Percentiles rank a stretch among this genome's conserved stretches.
Evolutionary conservation across 192 early-diverging fungal genomes (phyloP).

Genomic region (Paraglomus brasilianum): DNA sequence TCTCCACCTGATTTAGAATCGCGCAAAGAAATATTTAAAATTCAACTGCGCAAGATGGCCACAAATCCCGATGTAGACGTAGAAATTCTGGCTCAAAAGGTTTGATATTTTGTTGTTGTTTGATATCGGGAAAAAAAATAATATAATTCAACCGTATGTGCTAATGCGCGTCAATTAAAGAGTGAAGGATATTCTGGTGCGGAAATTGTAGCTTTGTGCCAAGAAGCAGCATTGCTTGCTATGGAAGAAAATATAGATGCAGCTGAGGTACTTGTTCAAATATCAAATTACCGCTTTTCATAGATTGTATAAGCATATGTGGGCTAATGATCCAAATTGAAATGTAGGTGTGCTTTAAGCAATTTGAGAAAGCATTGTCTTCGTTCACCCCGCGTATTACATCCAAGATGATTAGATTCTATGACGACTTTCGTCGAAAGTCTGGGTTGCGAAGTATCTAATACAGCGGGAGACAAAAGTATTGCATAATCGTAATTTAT

Average conservation of each 20-base stretch:
- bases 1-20: constrained; percentile 80
- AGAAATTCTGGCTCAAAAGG: constrained; percentile 58
- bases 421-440: constrained; percentile 64
- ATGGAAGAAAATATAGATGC: constrained; percentile 78
- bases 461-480: too few relatives aligned
- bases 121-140: background rate
- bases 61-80: constrained; percentile 67
- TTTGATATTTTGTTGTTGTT: constrained; percentile 30
- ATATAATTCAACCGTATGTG: background rate
- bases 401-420: constrained; percentile 88
- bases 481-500: too few relatives aligned
- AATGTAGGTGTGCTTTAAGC: constrained; percentile 49
- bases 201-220: constrained; percentile 88
- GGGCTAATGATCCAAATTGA: constrained; percentile 27
- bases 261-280: constrained; percentile 34
- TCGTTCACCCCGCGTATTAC: constrained; percentile 77
- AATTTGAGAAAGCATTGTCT: constrained; percentile 65
- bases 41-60: constrained; percentile 74
- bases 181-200: constrained; percentile 94
- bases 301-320: background rate
- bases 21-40: constrained; percentile 75
- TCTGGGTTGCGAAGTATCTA: constrained; percentile 55
- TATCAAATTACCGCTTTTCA: background rate
- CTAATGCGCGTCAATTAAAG: constrained; percentile 37
- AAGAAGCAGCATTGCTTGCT: constrained; percentile 89